Conservation (phyloP, 495 filamentous ascomycete species). For the Aspergillus heteromorphus region DNA sequence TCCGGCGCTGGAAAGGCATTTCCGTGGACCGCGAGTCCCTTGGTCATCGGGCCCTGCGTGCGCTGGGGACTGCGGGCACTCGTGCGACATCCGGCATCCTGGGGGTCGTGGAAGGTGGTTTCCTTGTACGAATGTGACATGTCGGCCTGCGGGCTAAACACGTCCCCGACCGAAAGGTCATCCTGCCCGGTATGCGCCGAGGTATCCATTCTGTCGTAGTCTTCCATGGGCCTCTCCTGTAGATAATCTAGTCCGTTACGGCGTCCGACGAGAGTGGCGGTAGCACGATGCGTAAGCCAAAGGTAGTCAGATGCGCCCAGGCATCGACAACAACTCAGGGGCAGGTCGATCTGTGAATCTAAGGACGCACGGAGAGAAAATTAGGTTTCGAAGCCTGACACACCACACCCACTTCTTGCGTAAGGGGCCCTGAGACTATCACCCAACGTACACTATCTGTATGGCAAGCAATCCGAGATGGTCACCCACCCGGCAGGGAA, state of each 20-base stretch:
- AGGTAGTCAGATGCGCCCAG: constrained; percentile 20
- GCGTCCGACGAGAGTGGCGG: constrained; percentile 2
- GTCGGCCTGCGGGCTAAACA: constrained; percentile 42
- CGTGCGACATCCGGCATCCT: constrained; percentile 27
- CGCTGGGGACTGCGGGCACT: constrained; percentile 24
- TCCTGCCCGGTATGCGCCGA: constrained; percentile 20
- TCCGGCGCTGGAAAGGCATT: constrained; percentile 19
- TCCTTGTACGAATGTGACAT: constrained; percentile 25
- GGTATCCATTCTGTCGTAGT: constrained; percentile 17
- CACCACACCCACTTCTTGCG: not conserved
- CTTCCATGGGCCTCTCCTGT: not conserved
- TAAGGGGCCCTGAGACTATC: not conserved
- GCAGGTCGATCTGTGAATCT: constrained; percentile 4
- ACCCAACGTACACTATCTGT: not conserved
- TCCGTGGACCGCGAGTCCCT: constrained; percentile 9
- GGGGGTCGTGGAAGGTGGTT: constrained; percentile 19
- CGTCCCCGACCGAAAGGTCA: constrained; percentile 41
- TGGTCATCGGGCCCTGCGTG: constrained; percentile 13
- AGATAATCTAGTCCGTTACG: not conserved
- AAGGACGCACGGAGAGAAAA: not conserved
- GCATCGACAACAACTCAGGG: constrained; percentile 16
- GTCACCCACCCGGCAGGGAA: not conserved
- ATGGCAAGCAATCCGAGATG: not conserved
- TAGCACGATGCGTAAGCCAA: constrained; percentile 8
- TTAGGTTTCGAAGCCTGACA: not conserved